Conservation (phyloP, 805 yeast species). For the Kazachstania africana region DNA sequence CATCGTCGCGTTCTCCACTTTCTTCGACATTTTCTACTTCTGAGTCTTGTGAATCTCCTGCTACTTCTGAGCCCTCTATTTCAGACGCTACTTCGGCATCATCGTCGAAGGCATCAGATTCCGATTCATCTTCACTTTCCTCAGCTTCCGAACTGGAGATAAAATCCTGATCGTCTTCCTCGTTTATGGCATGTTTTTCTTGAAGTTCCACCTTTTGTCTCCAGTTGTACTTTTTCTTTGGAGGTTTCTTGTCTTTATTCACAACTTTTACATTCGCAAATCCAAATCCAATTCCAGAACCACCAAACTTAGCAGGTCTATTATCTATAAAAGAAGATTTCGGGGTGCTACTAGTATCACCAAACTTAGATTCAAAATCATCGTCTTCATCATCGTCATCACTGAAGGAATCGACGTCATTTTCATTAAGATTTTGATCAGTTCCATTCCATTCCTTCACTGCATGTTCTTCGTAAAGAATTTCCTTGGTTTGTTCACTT, state of each 20-base stretch:
- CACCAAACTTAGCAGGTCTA: constrained; percentile 51
- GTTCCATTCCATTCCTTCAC: constrained; percentile 49
- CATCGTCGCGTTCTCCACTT: constrained; percentile 8
- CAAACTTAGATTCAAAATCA: constrained; percentile 18
- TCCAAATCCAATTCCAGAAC: constrained; percentile 59
- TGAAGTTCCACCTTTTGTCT: constrained; percentile 40
- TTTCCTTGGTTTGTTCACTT: constrained; percentile 45
- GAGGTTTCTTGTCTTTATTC: constrained; percentile 14
- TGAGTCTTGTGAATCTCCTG: constrained; percentile 1
- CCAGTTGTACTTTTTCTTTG: constrained; percentile 65
- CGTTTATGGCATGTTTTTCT: constrained; percentile 32
- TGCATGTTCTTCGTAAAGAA: constrained; percentile 59
- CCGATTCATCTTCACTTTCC: constrained; percentile 15
- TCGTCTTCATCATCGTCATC: constrained; percentile 17
- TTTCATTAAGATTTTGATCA: constrained; percentile 15
- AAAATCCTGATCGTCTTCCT: constrained; percentile 56
- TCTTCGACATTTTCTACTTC: constrained; percentile 17
- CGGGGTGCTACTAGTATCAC: constrained; percentile 8
- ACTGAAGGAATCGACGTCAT: constrained; percentile 12
- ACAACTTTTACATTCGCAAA: constrained; percentile 45
- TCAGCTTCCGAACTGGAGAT: constrained; percentile 27
- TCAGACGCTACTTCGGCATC: constrained; percentile 21
- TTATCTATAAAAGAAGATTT: constrained; percentile 52
- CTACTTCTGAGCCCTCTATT: not conserved
- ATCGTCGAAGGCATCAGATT: constrained; percentile 20